phyloP scores from a whole-genome alignment of 257 asterid genomes.

The Salvia rosmarinus region DNA sequence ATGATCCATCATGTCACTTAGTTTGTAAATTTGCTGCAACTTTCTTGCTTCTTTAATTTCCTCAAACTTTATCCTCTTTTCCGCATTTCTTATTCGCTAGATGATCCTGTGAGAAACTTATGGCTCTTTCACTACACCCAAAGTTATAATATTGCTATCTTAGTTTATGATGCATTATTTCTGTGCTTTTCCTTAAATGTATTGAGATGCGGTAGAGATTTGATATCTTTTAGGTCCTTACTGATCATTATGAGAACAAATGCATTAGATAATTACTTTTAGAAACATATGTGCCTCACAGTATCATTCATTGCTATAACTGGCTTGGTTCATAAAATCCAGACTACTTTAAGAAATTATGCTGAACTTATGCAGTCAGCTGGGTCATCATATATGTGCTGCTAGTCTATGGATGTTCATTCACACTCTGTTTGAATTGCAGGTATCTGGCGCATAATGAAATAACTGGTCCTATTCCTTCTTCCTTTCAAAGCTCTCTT shows the following conservation, averaged over 20 bases:
- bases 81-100: background rate
- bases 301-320: background rate
- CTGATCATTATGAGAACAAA: background rate
- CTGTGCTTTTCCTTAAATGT: background rate
- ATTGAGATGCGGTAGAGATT: background rate
- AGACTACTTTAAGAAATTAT: background rate
- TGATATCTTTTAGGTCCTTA: background rate
- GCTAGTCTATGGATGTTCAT: slow-evolving; percentile 13
- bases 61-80: background rate
- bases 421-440: slow-evolving; percentile 34
- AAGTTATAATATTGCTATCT: background rate
- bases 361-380: background rate
- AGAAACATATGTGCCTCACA: background rate
- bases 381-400: slow-evolving; percentile 4
- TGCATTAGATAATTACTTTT: background rate
- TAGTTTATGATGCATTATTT: background rate
- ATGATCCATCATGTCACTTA: slow-evolving; percentile 15
- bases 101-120: background rate
- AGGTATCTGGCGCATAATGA: slow-evolving; percentile 70
- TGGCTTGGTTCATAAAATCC: slow-evolving; percentile 1
- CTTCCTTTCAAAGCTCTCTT: slow-evolving; percentile 56
- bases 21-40: slow-evolving; percentile 2
- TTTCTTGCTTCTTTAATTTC: background rate
- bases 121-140: background rate
- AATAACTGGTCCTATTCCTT: slow-evolving; percentile 67